Evolutionary conservation across 345 rosid species (phyloP).

Genomic region (Arabidopsis thaliana): TAIR10.1 NC_003076.8:25889501-25890000

Average conservation of each 20-base stretch:
- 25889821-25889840: neutral
- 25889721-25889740: slow-evolving; percentile 5
- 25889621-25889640: neutral
- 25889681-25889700: slow-evolving; percentile 29
- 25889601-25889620: slow-evolving; percentile 17
- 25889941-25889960: slow-evolving; percentile 6
- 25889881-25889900: slow-evolving; percentile 1
- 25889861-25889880: neutral
- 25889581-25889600: slow-evolving; percentile 24
- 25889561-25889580: slow-evolving; percentile 7
- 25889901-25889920: neutral
- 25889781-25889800: neutral
- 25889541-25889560: neutral
- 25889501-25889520: slow-evolving; percentile 7
- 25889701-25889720: neutral
- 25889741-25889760: slow-evolving; percentile 28
- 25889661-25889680: neutral
- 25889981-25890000: neutral
- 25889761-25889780: slow-evolving; percentile 26
- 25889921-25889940: slow-evolving; percentile 16
- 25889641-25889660: slow-evolving; percentile 1
- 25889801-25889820: neutral
- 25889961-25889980: too few species aligned
- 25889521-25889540: slow-evolving; percentile 12
- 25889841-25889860: neutral